Evolutionary conservation across 768 basidiomycete species (phyloP), one percentile per base, ranked within the genome.

Genomic region (Coprinopsis strossmayeri): DNA sequence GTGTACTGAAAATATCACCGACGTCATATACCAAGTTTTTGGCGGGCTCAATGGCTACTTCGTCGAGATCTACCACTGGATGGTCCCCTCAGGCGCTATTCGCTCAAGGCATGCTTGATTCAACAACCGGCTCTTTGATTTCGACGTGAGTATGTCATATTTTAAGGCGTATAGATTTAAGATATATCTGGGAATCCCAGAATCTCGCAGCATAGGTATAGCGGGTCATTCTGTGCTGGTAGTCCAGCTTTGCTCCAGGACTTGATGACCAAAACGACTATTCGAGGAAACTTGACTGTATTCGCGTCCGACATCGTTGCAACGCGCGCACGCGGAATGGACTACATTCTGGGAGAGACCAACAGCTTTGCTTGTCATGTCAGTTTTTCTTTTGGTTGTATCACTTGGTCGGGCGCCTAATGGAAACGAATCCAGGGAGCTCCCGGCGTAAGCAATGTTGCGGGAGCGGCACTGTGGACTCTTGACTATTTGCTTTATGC

Each of bases 391-490:
- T n/a, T n/a, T n/a, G n/a, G n/a, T n/a, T n/a, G n/a, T n/a, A n/a
- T n/a, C n/a, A 23, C 10, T 34, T 34, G n/a, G 13, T 48, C 5
- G 20, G n/a, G 2, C 15, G 9, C 17, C 10, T n/a, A 24, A 3
- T 28, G 34, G 48, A 15, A 50, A 20, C 13, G 21, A 15, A 18
- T 7, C 23, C 34, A 74, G 67, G 73, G 76, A 39, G 69, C 74
- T 13, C 69, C 74, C 38, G 78, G 77, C 2, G 82, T 82, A 9
- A 82, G 79, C 58, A 82, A 86, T 57, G 77, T 77, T 1, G 83
- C 78, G n/a, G 85, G 83, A 12, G 82, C 82, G 0, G 78, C 81
- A 15, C 61, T 87, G 17, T 87, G 84, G 84, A 69, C 73, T 10
- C 63, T 84, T 50, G 83, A 87, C 59, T 84, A 86, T 60, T 67